phyloP scores from a whole-genome alignment of 805 yeast genomes.

The Candida xyloterini region DNA sequence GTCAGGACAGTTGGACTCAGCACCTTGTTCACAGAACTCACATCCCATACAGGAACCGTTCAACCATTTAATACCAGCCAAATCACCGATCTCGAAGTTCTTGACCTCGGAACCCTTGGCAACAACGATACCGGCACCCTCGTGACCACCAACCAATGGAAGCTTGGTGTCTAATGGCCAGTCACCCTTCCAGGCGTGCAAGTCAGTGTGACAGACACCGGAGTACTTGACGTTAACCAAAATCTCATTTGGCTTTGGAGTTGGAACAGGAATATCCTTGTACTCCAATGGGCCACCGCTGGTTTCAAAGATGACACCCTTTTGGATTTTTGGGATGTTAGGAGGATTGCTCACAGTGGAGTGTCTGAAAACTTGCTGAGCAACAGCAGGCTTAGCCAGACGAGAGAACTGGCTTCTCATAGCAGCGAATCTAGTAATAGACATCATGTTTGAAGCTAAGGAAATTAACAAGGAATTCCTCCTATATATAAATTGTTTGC shows the following conservation, averaged over 20 bases:
- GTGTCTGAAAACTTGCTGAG: conserved; percentile 10
- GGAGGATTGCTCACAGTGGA: conserved; percentile 6
- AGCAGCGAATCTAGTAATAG: conserved; percentile 9
- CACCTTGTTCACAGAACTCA: conserved; percentile 57
- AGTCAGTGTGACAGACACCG: conserved; percentile 88
- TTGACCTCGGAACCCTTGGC: conserved; percentile 63
- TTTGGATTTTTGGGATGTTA: conserved; percentile 42
- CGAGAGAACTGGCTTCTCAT: conserved; percentile 7
- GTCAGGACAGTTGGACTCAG: conserved; percentile 66
- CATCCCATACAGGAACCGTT: conserved; percentile 69
- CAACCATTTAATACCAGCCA: conserved; percentile 77
- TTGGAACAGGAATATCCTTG: conserved; percentile 72
- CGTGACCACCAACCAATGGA: conserved; percentile 79
- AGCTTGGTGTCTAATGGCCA: conserved; percentile 72
- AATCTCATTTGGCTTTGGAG: conserved; percentile 67
- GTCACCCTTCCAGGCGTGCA: conserved; percentile 88
- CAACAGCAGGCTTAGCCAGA: conserved; percentile 9
- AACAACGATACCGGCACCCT: conserved; percentile 79
- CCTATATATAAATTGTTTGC: conserved; percentile 2
- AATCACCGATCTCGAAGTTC: conserved; percentile 70
- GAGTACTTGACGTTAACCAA: conserved; percentile 75
- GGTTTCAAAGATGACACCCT: conserved; percentile 62
- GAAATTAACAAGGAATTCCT: neutral
- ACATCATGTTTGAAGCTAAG: conserved; percentile 10
- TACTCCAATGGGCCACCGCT: conserved; percentile 57